These are phyloP conservation scores for Monosporozyma solicola DNA, from an alignment of 805 yeast species.

Conservation along the genomic window DNA sequence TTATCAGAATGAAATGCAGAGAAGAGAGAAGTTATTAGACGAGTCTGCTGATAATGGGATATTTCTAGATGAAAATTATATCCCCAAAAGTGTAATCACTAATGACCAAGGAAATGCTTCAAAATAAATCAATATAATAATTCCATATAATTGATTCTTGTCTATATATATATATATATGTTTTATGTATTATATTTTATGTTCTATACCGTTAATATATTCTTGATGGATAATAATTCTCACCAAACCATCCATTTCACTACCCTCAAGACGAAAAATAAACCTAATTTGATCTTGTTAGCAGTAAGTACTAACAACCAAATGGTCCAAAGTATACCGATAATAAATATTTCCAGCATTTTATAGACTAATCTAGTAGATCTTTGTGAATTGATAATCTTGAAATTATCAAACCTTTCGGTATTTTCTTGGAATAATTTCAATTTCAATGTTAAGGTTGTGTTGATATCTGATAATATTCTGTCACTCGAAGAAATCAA, in stretches of 20 bases:
- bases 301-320: constrained; percentile 23
- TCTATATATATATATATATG: background rate
- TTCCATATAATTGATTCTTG: background rate
- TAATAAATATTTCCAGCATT: constrained; percentile 23
- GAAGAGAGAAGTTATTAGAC: constrained; percentile 31
- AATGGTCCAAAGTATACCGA: constrained; percentile 22
- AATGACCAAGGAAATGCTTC: background rate
- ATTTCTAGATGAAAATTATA: constrained; percentile 29
- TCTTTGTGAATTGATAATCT: constrained; percentile 18
- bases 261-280: constrained; percentile 11
- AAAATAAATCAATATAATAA: background rate
- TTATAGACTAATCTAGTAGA: constrained; percentile 17
- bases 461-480: constrained; percentile 63
- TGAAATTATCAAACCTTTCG: constrained; percentile 22
- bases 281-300: constrained; percentile 11
- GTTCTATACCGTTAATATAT: background rate
- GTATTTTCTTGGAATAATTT: constrained; percentile 29
- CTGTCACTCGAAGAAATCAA: constrained; percentile 56
- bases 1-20: constrained; percentile 27
- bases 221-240: background rate
- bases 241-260: constrained; percentile 24
- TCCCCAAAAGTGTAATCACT: background rate
- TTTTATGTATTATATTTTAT: background rate
- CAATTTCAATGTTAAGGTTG: constrained; percentile 56
- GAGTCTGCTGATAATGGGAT: constrained; percentile 40